phyloP scores from a whole-genome alignment of 768 basidiomycete genomes.

The Mycena sanguinolenta region DNA sequence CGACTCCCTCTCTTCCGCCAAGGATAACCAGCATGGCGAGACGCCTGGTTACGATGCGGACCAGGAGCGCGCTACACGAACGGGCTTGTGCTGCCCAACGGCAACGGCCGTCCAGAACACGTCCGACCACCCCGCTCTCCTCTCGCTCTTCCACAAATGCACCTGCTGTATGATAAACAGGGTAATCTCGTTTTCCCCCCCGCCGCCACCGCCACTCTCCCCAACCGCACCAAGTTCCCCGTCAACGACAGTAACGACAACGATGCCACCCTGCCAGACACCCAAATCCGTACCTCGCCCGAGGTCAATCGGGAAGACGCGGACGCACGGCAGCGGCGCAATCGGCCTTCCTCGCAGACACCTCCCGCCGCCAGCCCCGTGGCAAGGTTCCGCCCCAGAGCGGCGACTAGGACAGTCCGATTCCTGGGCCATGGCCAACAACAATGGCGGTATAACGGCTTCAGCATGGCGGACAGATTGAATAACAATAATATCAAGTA shows the following conservation, averaged over 20 bases:
- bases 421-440: no score
- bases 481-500: background rate
- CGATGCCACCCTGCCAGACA: slow-evolving; percentile 48
- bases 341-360: slow-evolving; percentile 6
- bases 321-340: slow-evolving; percentile 14
- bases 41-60: no score
- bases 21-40: slow-evolving; percentile 70
- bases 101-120: no score
- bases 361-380: slow-evolving; percentile 31
- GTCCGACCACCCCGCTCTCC: no score
- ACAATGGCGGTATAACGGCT: no score
- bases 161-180: no score
- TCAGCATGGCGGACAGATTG: no score
- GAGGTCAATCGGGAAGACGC: slow-evolving; percentile 49
- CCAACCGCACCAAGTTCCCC: slow-evolving; percentile 57
- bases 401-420: slow-evolving; percentile 32
- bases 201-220: slow-evolving; percentile 59
- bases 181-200: slow-evolving; percentile 39
- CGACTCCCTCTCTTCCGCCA: slow-evolving; percentile 79
- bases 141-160: no score
- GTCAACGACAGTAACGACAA: slow-evolving; percentile 54
- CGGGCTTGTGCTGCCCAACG: slow-evolving; percentile 44
- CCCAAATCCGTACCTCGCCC: slow-evolving; percentile 49
- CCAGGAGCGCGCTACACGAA: slow-evolving; percentile 60
- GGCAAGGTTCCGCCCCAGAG: slow-evolving; percentile 20